Conservation (phyloP, 768 basidiomycete genomes). For the Mycena latifolia region DNA sequence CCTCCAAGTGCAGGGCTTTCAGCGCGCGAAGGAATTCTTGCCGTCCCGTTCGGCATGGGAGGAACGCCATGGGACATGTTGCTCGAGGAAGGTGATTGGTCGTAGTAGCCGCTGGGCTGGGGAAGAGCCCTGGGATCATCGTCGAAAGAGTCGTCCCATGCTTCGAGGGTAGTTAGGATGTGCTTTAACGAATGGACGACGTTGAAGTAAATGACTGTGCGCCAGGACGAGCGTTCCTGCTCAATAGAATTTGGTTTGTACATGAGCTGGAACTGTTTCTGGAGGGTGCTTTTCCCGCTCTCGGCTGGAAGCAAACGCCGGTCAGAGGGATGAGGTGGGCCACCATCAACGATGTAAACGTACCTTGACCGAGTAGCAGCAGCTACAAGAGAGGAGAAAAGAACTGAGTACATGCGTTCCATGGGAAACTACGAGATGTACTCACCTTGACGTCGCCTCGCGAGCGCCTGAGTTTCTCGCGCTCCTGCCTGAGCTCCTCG, state of each 20-base stretch:
- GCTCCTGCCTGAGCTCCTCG: conserved; percentile 80
- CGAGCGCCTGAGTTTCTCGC: conserved; percentile 70
- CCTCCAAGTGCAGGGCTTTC: conserved; percentile 44
- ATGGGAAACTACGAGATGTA: conserved; percentile 8
- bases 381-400: conserved; percentile 59
- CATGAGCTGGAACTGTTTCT: conserved; percentile 87
- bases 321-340: neutral
- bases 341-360: neutral
- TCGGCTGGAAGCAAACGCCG: conserved; percentile 56
- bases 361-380: conserved; percentile 74
- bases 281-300: conserved; percentile 82
- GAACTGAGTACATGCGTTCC: conserved; percentile 53
- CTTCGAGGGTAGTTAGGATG: conserved; percentile 72
- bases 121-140: conserved; percentile 50
- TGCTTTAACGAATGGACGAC: conserved; percentile 78
- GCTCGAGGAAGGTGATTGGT: conserved; percentile 21
- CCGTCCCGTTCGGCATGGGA: conserved; percentile 26
- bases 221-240: conserved; percentile 78
- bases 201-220: conserved; percentile 82
- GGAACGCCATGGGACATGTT: conserved; percentile 7
- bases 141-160: conserved; percentile 71
- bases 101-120: conserved; percentile 29
- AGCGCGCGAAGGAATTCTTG: conserved; percentile 43
- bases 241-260: conserved; percentile 80
- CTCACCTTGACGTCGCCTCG: conserved; percentile 83